A percentile compares a stretch with the other conserved stretches of the same genome.
These are phyloP conservation scores for Pythium volutum DNA, from an alignment of 352 stramenopile species.

Conservation along the genomic window DNA sequence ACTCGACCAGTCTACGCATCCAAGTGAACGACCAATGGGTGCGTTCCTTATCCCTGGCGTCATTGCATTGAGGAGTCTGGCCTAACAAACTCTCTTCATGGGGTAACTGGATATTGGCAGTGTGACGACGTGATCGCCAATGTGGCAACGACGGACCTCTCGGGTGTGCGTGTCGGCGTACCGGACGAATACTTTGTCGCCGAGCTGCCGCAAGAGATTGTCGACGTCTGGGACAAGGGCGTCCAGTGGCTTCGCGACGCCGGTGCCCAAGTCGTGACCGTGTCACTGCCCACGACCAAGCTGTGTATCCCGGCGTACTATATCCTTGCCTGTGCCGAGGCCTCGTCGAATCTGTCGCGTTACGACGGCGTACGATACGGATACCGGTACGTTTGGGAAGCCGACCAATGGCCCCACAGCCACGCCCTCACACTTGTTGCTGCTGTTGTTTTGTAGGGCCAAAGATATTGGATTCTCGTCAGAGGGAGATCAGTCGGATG, in stretches of 20 bases:
- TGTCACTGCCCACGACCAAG: conserved; percentile 78
- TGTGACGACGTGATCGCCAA: conserved; percentile 35
- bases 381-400: conserved; percentile 59
- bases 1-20: conserved; percentile 77
- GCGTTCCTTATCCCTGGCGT: background rate
- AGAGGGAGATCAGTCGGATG: conserved; percentile 67
- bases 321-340: conserved; percentile 97
- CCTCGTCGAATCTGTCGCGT: conserved; percentile 96
- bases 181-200: conserved; percentile 94
- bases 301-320: conserved; percentile 96
- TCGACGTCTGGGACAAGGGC: conserved; percentile 79
- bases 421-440: background rate
- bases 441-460: conserved; percentile 28
- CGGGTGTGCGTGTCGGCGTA: conserved; percentile 88
- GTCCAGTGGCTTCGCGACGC: conserved; percentile 66
- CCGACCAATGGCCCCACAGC: too few relatives aligned
- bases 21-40: conserved; percentile 54
- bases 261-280: conserved; percentile 69
- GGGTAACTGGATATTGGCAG: conserved; percentile 15
- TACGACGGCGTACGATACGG: conserved; percentile 96
- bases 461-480: conserved; percentile 47
- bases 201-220: conserved; percentile 86
- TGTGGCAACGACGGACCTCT: conserved; percentile 41
- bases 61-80: background rate
- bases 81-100: background rate